These are phyloP conservation scores for Thalassiosira hispida DNA, from an alignment of 352 stramenopile genomes.

Conservation along the genomic window DNA sequence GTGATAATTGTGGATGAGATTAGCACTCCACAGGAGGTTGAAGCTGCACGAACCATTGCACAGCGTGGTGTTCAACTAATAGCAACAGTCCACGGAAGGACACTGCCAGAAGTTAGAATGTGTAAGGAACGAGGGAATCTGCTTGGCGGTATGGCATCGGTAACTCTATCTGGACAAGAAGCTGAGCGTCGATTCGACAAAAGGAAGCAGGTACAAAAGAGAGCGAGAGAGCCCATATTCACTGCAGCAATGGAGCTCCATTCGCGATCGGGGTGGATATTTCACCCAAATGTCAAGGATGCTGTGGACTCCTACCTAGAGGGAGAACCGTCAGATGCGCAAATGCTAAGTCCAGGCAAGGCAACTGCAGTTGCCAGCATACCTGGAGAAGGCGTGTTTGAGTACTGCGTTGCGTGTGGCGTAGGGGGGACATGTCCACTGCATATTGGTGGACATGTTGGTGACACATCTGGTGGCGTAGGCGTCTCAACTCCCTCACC, in stretches of 20 bases:
- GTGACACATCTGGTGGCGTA: background rate
- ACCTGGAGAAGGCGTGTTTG: conserved; percentile 6
- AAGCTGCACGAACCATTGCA: background rate
- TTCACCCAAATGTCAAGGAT: background rate
- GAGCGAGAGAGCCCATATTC: background rate
- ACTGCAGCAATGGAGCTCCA: conserved; percentile 1
- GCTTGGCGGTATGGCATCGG: background rate
- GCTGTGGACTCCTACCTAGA: conserved; percentile 4
- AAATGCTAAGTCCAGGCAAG: background rate
- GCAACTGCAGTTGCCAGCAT: background rate
- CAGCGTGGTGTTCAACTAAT: background rate
- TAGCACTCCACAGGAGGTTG: background rate
- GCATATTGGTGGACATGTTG: background rate
- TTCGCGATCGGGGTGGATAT: background rate
- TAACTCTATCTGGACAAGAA: background rate
- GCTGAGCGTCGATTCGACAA: background rate
- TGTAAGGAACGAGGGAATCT: background rate
- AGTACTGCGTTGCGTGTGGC: conserved; percentile 1
- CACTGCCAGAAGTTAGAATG: background rate
- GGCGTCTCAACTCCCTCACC: background rate
- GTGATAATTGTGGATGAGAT: conserved; percentile 1
- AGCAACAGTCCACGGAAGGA: background rate
- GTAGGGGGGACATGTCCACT: background rate
- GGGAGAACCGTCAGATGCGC: background rate
- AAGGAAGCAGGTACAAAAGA: background rate